Conservation (phyloP, 2,329 filamentous ascomycete genomes). For the Penicillium psychrosexuale region DNA sequence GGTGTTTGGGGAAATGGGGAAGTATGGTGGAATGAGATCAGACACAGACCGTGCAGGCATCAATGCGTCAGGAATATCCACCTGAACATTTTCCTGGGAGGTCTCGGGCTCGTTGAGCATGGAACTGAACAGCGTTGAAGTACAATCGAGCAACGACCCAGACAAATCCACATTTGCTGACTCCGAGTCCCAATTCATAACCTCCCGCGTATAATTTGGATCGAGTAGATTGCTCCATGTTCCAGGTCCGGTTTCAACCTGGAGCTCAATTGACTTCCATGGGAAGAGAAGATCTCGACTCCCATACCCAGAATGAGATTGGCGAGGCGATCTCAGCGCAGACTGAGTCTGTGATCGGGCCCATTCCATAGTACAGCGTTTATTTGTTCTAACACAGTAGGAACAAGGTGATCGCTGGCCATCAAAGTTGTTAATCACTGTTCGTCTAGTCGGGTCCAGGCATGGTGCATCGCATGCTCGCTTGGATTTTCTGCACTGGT, state of each 20-base stretch:
- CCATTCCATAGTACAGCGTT: slow-evolving; percentile 1
- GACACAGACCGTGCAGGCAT: no score
- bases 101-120: background rate
- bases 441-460: background rate
- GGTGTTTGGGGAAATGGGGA: background rate
- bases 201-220: background rate
- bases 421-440: background rate
- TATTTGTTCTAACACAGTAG: background rate
- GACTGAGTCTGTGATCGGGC: background rate
- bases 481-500: background rate
- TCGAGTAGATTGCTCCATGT: background rate
- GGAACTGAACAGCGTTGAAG: background rate
- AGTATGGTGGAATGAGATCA: background rate
- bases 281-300: background rate
- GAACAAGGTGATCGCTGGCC: background rate
- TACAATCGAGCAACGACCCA: background rate
- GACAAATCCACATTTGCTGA: background rate
- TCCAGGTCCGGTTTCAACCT: background rate
- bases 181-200: background rate
- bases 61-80: background rate
- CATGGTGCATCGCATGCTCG: background rate
- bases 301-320: background rate
- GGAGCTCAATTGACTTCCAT: background rate
- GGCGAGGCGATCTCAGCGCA: background rate
- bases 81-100: background rate